Conservation (phyloP, 306 rosid species). For the Vachellia pachyceras region DNA sequence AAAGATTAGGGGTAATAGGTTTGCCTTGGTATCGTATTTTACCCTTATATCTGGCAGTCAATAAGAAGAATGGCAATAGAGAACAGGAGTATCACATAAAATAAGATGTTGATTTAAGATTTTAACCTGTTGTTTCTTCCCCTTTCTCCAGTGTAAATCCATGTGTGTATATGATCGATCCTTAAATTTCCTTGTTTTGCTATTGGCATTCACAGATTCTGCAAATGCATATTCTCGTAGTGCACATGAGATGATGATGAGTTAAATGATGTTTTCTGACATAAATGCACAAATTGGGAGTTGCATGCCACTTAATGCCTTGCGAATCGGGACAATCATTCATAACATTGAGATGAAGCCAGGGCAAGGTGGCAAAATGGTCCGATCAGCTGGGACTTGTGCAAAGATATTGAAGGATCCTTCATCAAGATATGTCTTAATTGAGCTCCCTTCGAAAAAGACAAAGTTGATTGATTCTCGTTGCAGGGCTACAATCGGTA, state of each 20-base stretch:
- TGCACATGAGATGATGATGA: constrained; percentile 57
- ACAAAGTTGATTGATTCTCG: constrained; percentile 71
- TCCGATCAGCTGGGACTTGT: constrained; percentile 81
- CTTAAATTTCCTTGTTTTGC: constrained; percentile 1
- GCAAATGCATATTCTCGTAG: constrained; percentile 28
- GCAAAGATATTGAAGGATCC: constrained; percentile 93
- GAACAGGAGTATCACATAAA: background rate
- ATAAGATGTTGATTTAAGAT: background rate
- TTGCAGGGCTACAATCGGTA: constrained; percentile 80
- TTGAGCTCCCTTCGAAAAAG: constrained; percentile 73
- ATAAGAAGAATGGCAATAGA: background rate
- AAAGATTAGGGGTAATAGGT: background rate
- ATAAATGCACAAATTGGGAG: constrained; percentile 84
- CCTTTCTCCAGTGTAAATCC: background rate
- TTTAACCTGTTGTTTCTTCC: background rate
- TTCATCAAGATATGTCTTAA: constrained; percentile 54
- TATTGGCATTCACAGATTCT: constrained; percentile 41
- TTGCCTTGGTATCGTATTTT: background rate
- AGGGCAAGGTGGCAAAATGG: constrained; percentile 89
- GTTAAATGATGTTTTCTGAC: constrained; percentile 63
- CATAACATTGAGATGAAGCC: constrained; percentile 86
- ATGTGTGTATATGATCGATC: background rate
- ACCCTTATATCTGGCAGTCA: background rate
- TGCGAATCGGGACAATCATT: constrained; percentile 91
- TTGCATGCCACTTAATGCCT: constrained; percentile 76